phyloP scores from a whole-genome alignment of 768 basidiomycete genomes.

The Leucosporidium creatinivorum region DNA sequence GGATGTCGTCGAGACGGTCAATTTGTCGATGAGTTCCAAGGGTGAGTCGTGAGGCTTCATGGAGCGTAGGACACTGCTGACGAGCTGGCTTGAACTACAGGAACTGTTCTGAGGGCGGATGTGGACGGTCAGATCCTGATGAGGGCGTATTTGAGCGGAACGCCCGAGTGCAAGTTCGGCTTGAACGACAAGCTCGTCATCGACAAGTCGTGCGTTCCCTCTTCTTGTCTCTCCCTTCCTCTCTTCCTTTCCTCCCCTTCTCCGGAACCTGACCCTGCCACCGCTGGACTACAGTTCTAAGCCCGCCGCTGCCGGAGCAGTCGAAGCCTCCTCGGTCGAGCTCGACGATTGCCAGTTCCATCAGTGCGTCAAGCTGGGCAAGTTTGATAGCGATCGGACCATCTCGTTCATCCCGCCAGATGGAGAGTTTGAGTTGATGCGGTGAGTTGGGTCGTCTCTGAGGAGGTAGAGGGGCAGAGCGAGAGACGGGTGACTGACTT shows the following conservation, averaged over 20 bases:
- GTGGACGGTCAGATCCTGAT: slow-evolving; percentile 97
- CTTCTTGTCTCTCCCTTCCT: neutral
- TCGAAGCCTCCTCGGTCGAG: slow-evolving; percentile 63
- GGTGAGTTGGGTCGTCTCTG: slow-evolving; percentile 49
- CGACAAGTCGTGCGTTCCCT: slow-evolving; percentile 53
- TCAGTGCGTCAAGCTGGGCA: slow-evolving; percentile 89
- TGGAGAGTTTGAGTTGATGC: slow-evolving; percentile 98
- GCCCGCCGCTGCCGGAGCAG: slow-evolving; percentile 27
- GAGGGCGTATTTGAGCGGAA: slow-evolving; percentile 93
- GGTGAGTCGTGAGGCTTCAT: slow-evolving; percentile 48
- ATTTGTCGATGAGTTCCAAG: slow-evolving; percentile 94
- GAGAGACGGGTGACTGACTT: too few relatives aligned
- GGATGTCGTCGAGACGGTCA: slow-evolving; percentile 96
- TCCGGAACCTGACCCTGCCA: neutral
- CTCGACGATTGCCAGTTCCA: slow-evolving; percentile 98
- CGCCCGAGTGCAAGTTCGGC: slow-evolving; percentile 97
- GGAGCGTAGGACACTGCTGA: neutral
- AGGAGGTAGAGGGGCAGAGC: too few relatives aligned
- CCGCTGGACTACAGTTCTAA: slow-evolving; percentile 22
- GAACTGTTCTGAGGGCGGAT: slow-evolving; percentile 84
- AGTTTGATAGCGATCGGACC: slow-evolving; percentile 86
- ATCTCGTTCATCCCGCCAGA: slow-evolving; percentile 98
- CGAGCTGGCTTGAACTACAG: slow-evolving; percentile 44
- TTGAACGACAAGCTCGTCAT: slow-evolving; percentile 97
- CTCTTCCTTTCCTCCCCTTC: slow-evolving; percentile 1